phyloP scores from a whole-genome alignment of 2,329 filamentous ascomycete species.

The Stromatinia cepivora region DNA sequence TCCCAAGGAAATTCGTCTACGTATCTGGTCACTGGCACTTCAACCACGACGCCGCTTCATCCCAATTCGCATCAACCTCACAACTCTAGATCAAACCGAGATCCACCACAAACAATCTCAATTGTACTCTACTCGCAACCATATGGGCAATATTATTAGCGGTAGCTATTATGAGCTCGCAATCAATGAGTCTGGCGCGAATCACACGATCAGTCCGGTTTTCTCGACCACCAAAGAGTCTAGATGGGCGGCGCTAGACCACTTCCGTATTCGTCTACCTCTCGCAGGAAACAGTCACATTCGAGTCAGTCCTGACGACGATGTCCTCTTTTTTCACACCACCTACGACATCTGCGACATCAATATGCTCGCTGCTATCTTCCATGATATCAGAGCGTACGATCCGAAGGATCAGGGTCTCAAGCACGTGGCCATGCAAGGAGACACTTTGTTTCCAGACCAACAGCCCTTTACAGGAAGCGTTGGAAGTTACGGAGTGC shows the following conservation, averaged over 20 bases:
- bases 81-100: neutral
- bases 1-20: constrained; percentile 14
- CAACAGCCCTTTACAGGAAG: neutral
- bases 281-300: neutral
- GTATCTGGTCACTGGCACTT: constrained; percentile 11
- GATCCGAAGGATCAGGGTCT: constrained; percentile 5
- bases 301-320: constrained; percentile 3
- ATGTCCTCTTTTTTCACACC: constrained; percentile 3
- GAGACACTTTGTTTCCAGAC: neutral
- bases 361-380: constrained; percentile 4
- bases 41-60: constrained; percentile 7
- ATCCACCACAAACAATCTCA: neutral
- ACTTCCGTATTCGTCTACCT: constrained; percentile 5
- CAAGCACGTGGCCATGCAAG: neutral
- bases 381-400: constrained; percentile 15
- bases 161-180: neutral
- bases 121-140: neutral
- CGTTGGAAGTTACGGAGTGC: neutral
- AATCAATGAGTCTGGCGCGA: neutral
- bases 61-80: neutral
- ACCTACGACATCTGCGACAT: neutral
- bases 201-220: neutral
- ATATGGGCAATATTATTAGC: constrained; percentile 3
- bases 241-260: constrained; percentile 7
- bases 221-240: constrained; percentile 8